Evolutionary conservation across 176 grass and related monocot species (phyloP).

Genomic region (Avena atlantica): DNA sequence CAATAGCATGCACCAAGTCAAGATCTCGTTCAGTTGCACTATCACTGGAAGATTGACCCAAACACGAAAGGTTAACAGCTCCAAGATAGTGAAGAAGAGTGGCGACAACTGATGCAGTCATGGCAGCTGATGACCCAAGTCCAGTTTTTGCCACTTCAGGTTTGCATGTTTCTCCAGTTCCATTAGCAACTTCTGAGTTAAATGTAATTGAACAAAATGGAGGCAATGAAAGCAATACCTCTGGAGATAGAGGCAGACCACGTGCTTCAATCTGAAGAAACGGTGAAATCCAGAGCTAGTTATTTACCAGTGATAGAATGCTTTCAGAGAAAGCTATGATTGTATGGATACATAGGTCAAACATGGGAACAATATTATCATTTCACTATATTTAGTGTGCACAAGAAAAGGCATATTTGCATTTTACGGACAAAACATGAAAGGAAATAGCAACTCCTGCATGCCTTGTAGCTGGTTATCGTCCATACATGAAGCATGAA

Average conservation of each 20-base stretch:
- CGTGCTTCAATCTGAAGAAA: constrained; percentile 79
- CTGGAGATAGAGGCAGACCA: constrained; percentile 71
- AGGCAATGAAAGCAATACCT: constrained; percentile 78
- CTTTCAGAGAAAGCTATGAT: background rate
- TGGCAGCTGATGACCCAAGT: constrained; percentile 96
- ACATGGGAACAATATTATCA: constrained; percentile 7
- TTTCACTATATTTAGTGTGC: background rate
- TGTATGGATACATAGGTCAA: constrained; percentile 18
- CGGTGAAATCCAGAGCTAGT: constrained; percentile 27
- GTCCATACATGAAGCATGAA: constrained; percentile 11
- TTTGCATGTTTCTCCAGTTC: constrained; percentile 77
- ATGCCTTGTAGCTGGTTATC: background rate
- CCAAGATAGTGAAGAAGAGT: constrained; percentile 92
- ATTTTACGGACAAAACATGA: constrained; percentile 16
- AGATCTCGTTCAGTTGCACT: constrained; percentile 49
- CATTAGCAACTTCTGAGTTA: constrained; percentile 72
- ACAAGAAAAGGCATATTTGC: background rate
- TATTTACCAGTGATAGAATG: background rate
- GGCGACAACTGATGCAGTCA: constrained; percentile 92
- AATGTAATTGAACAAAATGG: constrained; percentile 92
- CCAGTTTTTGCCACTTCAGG: constrained; percentile 99
- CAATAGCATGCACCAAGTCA: constrained; percentile 84
- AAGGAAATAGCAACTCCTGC: background rate
- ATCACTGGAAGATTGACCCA: constrained; percentile 40
- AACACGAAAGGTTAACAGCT: constrained; percentile 65